phyloP scores from a whole-genome alignment of 106 monocot genomes.

The Platanthera zijinensis region DNA sequence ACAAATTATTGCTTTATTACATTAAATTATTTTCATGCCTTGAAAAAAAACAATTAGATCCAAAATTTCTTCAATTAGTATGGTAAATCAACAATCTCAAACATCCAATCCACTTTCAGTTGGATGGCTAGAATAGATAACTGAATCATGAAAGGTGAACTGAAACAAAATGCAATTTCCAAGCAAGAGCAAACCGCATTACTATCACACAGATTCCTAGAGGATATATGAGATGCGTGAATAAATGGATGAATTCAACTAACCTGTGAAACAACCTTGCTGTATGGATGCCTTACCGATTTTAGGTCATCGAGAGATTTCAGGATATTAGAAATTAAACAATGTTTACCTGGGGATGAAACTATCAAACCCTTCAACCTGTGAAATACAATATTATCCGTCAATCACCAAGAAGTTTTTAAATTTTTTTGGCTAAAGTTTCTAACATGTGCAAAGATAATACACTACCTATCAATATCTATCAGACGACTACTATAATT shows the following conservation, averaged over 20 bases:
- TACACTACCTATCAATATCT: slow-evolving; percentile 42
- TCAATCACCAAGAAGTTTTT: neutral
- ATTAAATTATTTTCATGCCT: neutral
- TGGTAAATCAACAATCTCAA: too few species aligned
- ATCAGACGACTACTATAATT: slow-evolving; percentile 17
- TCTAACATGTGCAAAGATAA: too few species aligned
- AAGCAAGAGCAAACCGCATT: too few species aligned
- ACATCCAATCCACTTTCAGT: too few species aligned
- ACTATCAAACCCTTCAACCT: slow-evolving; percentile 39
- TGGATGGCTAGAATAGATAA: too few species aligned
- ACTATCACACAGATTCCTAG: too few species aligned
- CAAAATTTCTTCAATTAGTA: too few species aligned
- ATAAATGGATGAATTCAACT: slow-evolving; percentile 6
- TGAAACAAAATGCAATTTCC: too few species aligned
- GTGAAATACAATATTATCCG: slow-evolving; percentile 2
- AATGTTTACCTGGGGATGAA: slow-evolving; percentile 10
- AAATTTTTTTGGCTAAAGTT: neutral
- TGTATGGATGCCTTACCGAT: slow-evolving; percentile 68
- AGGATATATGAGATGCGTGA: neutral
- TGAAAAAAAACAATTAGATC: too few species aligned
- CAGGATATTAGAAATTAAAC: slow-evolving; percentile 23
- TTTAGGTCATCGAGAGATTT: slow-evolving; percentile 37
- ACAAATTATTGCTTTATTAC: neutral
- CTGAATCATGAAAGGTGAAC: too few species aligned
- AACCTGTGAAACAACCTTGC: slow-evolving; percentile 75